Percentiles rank a stretch among this genome's conserved stretches.
phyloP scores from a whole-genome alignment of 73 alveolate species.

The Paramecium sexaurelia region DNA sequence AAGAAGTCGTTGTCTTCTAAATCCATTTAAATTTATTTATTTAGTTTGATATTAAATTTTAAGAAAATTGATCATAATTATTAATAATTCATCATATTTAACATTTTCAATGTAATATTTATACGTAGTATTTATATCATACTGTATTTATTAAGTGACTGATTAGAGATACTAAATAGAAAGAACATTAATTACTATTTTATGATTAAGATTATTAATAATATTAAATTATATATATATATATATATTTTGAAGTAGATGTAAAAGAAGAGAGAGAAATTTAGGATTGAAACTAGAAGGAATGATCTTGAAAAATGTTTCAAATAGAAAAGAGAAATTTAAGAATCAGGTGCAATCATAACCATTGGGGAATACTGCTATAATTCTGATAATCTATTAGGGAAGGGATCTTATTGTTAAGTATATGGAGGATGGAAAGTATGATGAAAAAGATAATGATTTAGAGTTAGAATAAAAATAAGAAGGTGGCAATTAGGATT shows the following conservation, averaged over 20 bases:
- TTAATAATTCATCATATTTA: neutral
- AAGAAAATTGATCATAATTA: neutral
- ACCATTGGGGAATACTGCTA: neutral
- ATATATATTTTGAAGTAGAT: conserved; percentile 29
- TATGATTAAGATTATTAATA: neutral
- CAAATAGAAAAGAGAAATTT: neutral
- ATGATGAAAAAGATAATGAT: neutral
- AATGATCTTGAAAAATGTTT: neutral
- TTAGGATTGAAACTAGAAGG: neutral
- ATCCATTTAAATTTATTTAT: conserved; percentile 44
- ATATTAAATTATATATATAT: neutral
- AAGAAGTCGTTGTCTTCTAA: conserved; percentile 11
- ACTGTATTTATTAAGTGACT: no score
- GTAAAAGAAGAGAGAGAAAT: conserved; percentile 26
- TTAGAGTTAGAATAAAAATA: neutral
- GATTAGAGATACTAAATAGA: no score
- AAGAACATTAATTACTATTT: no score
- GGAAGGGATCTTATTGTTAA: conserved; percentile 16
- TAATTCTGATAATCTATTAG: neutral
- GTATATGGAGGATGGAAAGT: conserved; percentile 18
- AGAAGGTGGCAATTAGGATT: neutral
- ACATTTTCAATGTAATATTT: neutral
- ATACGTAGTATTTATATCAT: neutral
- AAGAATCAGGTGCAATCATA: neutral
- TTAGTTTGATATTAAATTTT: neutral